phyloP scores from a whole-genome alignment of 1,139 yeast genomes.

The Protomyces inundatus region DNA sequence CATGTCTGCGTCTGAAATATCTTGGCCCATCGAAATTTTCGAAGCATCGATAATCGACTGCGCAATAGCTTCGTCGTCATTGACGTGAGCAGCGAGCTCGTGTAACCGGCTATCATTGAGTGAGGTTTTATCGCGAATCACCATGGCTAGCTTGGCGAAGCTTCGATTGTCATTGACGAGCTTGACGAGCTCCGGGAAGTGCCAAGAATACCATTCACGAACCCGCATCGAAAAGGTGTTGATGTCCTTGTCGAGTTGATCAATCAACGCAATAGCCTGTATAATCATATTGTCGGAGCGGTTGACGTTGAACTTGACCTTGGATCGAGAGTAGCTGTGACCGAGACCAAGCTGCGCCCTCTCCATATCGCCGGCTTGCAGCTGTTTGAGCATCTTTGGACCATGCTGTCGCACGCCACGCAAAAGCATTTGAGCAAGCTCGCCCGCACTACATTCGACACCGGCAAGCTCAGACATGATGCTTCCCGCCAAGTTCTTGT shows the following conservation, averaged over 20 bases:
- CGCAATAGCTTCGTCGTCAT: conserved; percentile 91
- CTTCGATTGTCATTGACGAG: conserved; percentile 93
- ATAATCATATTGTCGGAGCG: conserved; percentile 98
- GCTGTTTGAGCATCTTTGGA: conserved; percentile 78
- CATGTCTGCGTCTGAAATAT: conserved; percentile 82
- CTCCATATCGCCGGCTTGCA: conserved; percentile 92
- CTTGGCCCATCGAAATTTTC: conserved; percentile 98
- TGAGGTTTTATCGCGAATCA: conserved; percentile 81
- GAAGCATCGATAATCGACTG: conserved; percentile 92
- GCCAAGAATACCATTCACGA: conserved; percentile 99
- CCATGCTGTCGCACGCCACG: conserved; percentile 95
- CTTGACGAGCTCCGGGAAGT: conserved; percentile 98
- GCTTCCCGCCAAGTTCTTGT: conserved; percentile 93
- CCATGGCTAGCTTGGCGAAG: conserved; percentile 65
- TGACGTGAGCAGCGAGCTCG: conserved; percentile 79
- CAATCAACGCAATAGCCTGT: conserved; percentile 95
- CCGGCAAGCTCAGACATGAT: conserved; percentile 84
- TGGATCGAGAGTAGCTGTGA: conserved; percentile 90
- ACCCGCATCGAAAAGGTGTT: conserved; percentile 96
- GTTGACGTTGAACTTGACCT: conserved; percentile 94
- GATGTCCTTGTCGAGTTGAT: conserved; percentile 93
- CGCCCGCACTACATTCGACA: conserved; percentile 85
- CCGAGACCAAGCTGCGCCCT: conserved; percentile 94
- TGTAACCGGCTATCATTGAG: conserved; percentile 74
- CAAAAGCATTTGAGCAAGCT: conserved; percentile 86